These are phyloP conservation scores for Globisporangium cederbergense DNA, from an alignment of 352 stramenopile genomes.

Conservation along the genomic window DNA sequence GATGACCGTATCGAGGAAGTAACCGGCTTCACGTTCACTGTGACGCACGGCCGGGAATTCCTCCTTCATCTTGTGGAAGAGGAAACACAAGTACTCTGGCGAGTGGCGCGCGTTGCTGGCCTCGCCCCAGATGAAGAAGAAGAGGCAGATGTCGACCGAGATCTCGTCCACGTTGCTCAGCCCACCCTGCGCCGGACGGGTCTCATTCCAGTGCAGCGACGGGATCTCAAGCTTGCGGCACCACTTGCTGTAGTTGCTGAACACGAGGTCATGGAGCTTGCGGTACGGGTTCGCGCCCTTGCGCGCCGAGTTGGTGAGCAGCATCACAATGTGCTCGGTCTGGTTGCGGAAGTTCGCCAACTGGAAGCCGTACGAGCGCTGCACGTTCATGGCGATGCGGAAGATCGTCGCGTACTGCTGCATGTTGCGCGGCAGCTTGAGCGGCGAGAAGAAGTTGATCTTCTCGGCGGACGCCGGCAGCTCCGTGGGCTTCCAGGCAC, in stretches of 20 bases:
- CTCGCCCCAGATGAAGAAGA: constrained; percentile 99
- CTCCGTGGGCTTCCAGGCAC: constrained; percentile 55
- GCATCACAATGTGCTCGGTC: constrained; percentile 95
- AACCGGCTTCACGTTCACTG: constrained; percentile 86
- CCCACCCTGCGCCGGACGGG: constrained; percentile 64
- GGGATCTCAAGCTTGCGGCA: constrained; percentile 80
- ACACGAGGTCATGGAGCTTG: constrained; percentile 78
- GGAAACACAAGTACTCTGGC: constrained; percentile 97
- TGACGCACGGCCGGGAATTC: constrained; percentile 74
- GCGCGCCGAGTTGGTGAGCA: constrained; percentile 91
- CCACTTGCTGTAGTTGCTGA: constrained; percentile 89
- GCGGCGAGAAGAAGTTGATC: constrained; percentile 80
- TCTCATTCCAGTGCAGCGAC: constrained; percentile 66
- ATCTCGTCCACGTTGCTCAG: constrained; percentile 88
- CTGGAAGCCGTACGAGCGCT: constrained; percentile 83
- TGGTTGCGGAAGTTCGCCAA: constrained; percentile 93
- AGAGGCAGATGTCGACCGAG: constrained; percentile 87
- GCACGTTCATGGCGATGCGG: constrained; percentile 80
- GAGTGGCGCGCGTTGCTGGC: constrained; percentile 97
- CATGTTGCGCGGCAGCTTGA: constrained; percentile 72
- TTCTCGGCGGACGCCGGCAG: constrained; percentile 27
- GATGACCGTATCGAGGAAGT: constrained; percentile 98
- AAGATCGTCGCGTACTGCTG: constrained; percentile 84
- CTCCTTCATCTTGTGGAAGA: constrained; percentile 96
- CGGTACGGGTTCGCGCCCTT: constrained; percentile 79